phyloP scores from a whole-genome alignment of 495 filamentous ascomycete species.

The Annulohypoxylon maeteangense region DNA sequence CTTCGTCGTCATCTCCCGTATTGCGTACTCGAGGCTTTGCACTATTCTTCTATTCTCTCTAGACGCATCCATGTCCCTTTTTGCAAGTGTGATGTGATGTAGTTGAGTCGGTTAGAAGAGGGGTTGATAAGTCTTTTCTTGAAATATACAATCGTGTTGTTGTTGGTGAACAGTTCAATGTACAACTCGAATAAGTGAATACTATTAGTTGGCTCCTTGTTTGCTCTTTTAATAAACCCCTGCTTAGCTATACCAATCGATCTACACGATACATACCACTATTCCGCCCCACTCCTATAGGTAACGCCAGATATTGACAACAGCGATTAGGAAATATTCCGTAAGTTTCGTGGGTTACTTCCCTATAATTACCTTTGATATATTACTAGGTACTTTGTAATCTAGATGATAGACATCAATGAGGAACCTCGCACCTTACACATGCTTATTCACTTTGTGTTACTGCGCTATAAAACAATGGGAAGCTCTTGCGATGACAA shows the following conservation, averaged over 20 bases:
- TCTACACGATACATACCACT: slow-evolving; percentile 21
- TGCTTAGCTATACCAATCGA: slow-evolving; percentile 18
- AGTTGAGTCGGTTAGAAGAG: neutral
- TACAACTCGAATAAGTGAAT: neutral
- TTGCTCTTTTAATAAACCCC: slow-evolving; percentile 13
- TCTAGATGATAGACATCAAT: neutral
- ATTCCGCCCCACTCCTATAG: slow-evolving; percentile 18
- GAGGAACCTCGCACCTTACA: neutral
- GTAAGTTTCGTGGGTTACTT: slow-evolving; percentile 2
- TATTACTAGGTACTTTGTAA: too few relatives aligned
- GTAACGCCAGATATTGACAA: slow-evolving; percentile 12
- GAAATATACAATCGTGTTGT: neutral
- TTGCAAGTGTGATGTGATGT: slow-evolving; percentile 37
- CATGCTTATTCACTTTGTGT: neutral
- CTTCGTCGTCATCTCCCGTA: slow-evolving; percentile 33
- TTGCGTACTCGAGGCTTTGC: neutral
- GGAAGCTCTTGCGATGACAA: neutral
- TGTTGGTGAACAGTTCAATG: neutral
- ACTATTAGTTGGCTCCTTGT: slow-evolving; percentile 4
- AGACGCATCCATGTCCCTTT: slow-evolving; percentile 22
- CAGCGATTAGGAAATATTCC: neutral
- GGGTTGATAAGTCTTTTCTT: slow-evolving; percentile 7
- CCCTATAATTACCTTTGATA: too few relatives aligned
- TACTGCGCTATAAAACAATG: neutral
- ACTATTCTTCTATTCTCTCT: neutral